Conservation (phyloP, 768 basidiomycete species). For the Leucosporidium yakuticum region DNA sequence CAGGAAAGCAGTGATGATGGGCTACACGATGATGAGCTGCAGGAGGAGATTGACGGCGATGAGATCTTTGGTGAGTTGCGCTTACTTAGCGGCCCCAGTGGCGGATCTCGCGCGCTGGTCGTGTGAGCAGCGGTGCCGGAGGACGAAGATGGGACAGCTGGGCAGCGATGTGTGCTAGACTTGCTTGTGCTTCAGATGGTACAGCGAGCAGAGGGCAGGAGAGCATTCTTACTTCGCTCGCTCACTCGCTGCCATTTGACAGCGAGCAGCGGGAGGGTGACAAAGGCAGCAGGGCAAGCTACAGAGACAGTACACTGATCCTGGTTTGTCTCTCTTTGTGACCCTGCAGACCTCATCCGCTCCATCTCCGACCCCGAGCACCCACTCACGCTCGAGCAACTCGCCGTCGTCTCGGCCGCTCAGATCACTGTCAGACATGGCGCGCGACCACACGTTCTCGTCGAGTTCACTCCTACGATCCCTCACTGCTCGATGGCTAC, state of each 20-base stretch:
- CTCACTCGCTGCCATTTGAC: neutral
- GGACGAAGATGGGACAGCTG: no score
- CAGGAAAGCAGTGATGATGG: neutral
- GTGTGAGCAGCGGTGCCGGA: neutral
- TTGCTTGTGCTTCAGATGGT: neutral
- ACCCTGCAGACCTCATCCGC: conserved; percentile 63
- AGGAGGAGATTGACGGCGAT: conserved; percentile 75
- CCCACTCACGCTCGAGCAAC: conserved; percentile 81
- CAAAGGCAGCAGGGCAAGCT: neutral
- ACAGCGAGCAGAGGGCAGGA: neutral
- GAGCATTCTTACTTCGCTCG: neutral
- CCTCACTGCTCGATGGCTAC: conserved; percentile 98
- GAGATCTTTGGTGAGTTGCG: conserved; percentile 74
- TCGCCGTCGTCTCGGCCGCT: conserved; percentile 85
- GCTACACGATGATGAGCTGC: conserved; percentile 43
- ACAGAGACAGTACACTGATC: no score
- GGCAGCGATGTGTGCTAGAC: no score
- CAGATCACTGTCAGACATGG: conserved; percentile 60
- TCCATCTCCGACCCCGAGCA: conserved; percentile 94
- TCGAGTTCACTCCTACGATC: conserved; percentile 93
- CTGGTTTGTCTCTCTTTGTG: conserved; percentile 24
- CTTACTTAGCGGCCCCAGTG: neutral
- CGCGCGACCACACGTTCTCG: conserved; percentile 59
- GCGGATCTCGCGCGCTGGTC: neutral
- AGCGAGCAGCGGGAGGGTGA: neutral